Percentiles rank a stretch among this genome's conserved stretches.
phyloP scores from a whole-genome alignment of 1,139 yeast species.

The Scheffersomyces insectosa region DNA sequence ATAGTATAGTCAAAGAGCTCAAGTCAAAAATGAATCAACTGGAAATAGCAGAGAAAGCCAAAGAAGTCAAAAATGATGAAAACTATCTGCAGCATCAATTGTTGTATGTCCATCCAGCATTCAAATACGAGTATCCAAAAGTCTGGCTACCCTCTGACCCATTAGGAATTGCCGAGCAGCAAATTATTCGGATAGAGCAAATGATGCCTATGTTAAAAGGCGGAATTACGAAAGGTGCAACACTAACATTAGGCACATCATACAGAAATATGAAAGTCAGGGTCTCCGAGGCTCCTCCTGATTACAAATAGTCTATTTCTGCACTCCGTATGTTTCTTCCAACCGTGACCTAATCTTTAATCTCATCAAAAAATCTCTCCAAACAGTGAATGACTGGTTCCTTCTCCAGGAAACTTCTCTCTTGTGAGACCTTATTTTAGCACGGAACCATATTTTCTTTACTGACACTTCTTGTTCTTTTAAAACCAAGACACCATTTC shows the following conservation, averaged over 20 bases:
- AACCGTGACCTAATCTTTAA: slow-evolving; percentile 25
- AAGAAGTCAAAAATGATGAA: slow-evolving; percentile 3
- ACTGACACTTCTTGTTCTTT: slow-evolving; percentile 16
- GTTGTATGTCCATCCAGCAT: slow-evolving; percentile 15
- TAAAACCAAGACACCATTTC: slow-evolving; percentile 31
- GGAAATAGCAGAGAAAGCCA: not conserved
- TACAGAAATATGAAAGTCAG: slow-evolving; percentile 17
- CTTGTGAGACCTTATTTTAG: slow-evolving; percentile 17
- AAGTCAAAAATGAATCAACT: not conserved
- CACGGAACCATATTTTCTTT: slow-evolving; percentile 31
- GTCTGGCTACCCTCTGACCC: slow-evolving; percentile 19
- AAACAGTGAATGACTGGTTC: slow-evolving; percentile 12
- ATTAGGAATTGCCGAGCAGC: slow-evolving; percentile 13
- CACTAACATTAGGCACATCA: slow-evolving; percentile 16
- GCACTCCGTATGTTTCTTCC: slow-evolving; percentile 13
- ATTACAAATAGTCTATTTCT: slow-evolving; percentile 22
- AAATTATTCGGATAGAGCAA: slow-evolving; percentile 8
- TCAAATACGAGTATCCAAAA: slow-evolving; percentile 13
- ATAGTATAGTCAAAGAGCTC: not conserved
- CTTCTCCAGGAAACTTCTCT: slow-evolving; percentile 5
- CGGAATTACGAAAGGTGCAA: slow-evolving; percentile 32
- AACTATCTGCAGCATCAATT: slow-evolving; percentile 12
- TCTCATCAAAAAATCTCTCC: slow-evolving; percentile 24
- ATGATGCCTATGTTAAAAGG: slow-evolving; percentile 15
- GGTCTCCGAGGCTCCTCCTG: slow-evolving; percentile 39